Percentiles rank a stretch among this genome's conserved stretches.
Evolutionary conservation across 768 basidiomycete species (phyloP).

Genomic region (Tylopilus sp.): DNA sequence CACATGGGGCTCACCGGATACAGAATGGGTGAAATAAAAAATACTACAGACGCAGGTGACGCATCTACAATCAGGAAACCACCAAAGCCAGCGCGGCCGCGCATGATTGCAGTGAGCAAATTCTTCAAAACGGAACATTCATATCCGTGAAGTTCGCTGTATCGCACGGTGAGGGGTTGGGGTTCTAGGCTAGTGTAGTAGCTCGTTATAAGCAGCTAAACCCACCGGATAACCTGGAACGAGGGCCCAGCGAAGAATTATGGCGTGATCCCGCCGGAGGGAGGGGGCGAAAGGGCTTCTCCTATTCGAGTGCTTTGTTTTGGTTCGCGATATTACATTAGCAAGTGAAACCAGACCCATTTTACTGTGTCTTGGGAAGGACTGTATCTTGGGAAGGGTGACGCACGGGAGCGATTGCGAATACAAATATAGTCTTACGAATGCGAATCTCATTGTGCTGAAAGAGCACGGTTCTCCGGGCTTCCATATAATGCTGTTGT

Average conservation of each 20-base stretch:
- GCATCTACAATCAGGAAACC: conserved; percentile 33
- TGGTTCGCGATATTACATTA: conserved; percentile 42
- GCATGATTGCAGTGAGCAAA: conserved; percentile 30
- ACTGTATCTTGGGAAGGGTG: conserved; percentile 10
- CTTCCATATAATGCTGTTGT: no score
- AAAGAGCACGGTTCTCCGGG: no score
- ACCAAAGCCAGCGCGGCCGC: conserved; percentile 32
- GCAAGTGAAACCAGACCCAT: conserved; percentile 44
- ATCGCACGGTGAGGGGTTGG: conserved; percentile 24
- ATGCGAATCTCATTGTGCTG: no score
- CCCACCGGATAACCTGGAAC: conserved; percentile 30
- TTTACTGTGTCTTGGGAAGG: conserved; percentile 27
- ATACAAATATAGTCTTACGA: conserved; percentile 31
- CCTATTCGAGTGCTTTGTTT: conserved; percentile 36
- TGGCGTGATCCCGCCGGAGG: conserved; percentile 37
- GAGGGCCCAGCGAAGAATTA: conserved; percentile 34
- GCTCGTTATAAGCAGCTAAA: conserved; percentile 29
- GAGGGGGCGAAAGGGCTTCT: conserved; percentile 43
- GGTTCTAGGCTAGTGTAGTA: conserved; percentile 29
- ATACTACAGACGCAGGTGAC: not conserved
- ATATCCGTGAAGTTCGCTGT: conserved; percentile 33
- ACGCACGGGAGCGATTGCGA: conserved; percentile 21
- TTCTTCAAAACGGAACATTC: conserved; percentile 30
- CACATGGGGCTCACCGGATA: conserved; percentile 8
- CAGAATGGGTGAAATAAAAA: not conserved